These are phyloP conservation scores for Glomus cerebriforme DNA, from an alignment of 192 early-diverging fungal species.

Conservation along the genomic window DNA sequence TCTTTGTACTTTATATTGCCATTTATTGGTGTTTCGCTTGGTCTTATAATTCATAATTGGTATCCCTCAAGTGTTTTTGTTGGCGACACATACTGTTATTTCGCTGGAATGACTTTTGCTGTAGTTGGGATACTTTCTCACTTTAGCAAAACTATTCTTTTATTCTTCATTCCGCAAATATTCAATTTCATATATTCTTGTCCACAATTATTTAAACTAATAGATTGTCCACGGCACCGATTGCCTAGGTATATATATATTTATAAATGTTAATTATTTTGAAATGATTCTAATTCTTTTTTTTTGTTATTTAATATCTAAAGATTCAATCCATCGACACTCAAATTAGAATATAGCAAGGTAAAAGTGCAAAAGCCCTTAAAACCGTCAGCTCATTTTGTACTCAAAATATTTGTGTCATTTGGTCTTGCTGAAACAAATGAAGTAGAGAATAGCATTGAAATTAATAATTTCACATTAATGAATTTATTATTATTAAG, in stretches of 20 bases:
- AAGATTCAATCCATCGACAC: conserved; percentile 20
- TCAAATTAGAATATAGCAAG: conserved; percentile 25
- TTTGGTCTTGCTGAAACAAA: conserved; percentile 9
- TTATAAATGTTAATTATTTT: conserved; percentile 35
- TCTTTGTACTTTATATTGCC: conserved; percentile 92
- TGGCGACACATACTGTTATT: conserved; percentile 96
- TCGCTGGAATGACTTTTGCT: conserved; percentile 99
- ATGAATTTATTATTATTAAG: conserved; percentile 88
- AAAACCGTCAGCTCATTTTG: not conserved
- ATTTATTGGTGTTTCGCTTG: conserved; percentile 84
- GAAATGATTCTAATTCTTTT: conserved; percentile 19
- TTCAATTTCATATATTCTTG: conserved; percentile 97
- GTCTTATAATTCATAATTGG: conserved; percentile 88
- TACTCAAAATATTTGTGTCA: conserved; percentile 30
- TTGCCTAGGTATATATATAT: conserved; percentile 69
- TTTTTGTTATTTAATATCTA: conserved; percentile 27
- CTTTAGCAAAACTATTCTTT: conserved; percentile 88
- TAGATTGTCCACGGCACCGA: conserved; percentile 94
- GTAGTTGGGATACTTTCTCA: conserved; percentile 95
- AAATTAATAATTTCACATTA: conserved; percentile 89
- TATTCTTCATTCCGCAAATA: conserved; percentile 95
- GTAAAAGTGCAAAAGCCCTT: conserved; percentile 10
- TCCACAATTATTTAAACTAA: conserved; percentile 92
- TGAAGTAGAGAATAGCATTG: conserved; percentile 43
- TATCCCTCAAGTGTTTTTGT: conserved; percentile 92